phyloP scores from a whole-genome alignment of 2,329 filamentous ascomycete genomes.

The Diaporthe vaccinii region DNA sequence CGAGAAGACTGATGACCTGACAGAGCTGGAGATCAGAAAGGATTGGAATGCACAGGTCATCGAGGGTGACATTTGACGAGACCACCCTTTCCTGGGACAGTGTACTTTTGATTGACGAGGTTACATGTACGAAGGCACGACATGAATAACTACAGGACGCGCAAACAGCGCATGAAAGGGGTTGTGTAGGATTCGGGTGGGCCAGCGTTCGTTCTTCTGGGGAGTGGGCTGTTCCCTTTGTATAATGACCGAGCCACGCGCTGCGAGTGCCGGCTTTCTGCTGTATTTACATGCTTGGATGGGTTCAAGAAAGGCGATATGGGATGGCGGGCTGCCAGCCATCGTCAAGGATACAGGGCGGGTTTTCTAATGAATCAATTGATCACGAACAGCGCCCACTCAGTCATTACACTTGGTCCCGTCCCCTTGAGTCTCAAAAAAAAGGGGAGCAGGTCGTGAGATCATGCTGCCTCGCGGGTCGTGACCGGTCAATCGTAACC shows the following conservation, averaged over 20 bases:
- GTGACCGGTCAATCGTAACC: not conserved
- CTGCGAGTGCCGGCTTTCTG: constrained; percentile 8
- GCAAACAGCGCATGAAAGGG: constrained; percentile 14
- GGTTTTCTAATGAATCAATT: not conserved
- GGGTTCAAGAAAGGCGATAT: not conserved
- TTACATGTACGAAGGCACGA: constrained; percentile 5
- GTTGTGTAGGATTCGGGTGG: constrained; percentile 2
- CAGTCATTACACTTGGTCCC: not conserved
- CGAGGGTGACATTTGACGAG: constrained; percentile 48
- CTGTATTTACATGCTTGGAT: constrained; percentile 25
- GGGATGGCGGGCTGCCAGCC: not conserved
- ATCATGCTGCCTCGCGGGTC: not conserved
- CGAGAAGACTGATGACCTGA: constrained; percentile 70
- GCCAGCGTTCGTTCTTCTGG: constrained; percentile 24
- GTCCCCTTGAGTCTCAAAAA: not conserved
- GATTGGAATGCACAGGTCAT: constrained; percentile 72
- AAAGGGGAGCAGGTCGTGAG: not conserved
- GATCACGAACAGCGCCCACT: not conserved
- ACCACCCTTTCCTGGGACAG: not conserved
- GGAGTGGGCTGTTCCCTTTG: constrained; percentile 23
- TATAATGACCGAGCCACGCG: constrained; percentile 18
- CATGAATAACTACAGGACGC: constrained; percentile 17
- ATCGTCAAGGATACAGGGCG: not conserved
- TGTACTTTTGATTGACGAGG: not conserved
- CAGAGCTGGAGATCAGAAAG: constrained; percentile 72